phyloP scores from a whole-genome alignment of 2,329 filamentous ascomycete genomes.

The Ophiosphaerella korrae region DNA sequence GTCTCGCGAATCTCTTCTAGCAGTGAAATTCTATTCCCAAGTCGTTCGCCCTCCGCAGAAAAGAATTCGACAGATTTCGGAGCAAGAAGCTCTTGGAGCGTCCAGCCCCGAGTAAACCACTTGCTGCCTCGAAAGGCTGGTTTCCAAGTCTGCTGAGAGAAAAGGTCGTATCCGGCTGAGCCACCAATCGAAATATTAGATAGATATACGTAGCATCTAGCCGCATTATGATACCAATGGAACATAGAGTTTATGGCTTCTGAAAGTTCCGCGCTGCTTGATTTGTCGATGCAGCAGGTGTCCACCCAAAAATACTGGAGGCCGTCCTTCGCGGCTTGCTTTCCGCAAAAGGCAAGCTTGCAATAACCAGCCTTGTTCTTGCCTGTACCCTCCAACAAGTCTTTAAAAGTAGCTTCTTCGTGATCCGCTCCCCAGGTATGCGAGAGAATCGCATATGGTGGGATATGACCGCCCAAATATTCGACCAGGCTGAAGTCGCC shows the following conservation, averaged over 20 bases:
- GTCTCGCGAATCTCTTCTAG: constrained; percentile 4
- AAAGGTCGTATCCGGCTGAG: not conserved
- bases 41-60: constrained; percentile 5
- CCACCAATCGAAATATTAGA: constrained; percentile 1
- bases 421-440: constrained; percentile 3
- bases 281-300: too few species aligned
- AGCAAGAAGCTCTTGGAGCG: constrained; percentile 22
- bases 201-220: constrained; percentile 8
- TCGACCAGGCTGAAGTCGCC: constrained; percentile 3
- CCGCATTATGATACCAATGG: constrained; percentile 2
- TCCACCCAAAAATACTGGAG: too few species aligned
- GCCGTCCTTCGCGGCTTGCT: constrained; percentile 4
- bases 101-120: too few species aligned
- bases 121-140: constrained; percentile 5
- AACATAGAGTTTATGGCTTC: too few species aligned
- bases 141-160: too few species aligned
- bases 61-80: constrained; percentile 21
- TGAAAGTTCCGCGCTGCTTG: too few species aligned
- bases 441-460: constrained; percentile 3
- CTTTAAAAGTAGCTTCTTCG: not conserved
- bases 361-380: constrained; percentile 1
- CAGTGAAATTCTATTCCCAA: constrained; percentile 11
- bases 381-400: not conserved
- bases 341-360: constrained; percentile 2
- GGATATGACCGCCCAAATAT: not conserved